phyloP scores from a whole-genome alignment of 495 filamentous ascomycete genomes.

The Lichenothelia convexa region DNA sequence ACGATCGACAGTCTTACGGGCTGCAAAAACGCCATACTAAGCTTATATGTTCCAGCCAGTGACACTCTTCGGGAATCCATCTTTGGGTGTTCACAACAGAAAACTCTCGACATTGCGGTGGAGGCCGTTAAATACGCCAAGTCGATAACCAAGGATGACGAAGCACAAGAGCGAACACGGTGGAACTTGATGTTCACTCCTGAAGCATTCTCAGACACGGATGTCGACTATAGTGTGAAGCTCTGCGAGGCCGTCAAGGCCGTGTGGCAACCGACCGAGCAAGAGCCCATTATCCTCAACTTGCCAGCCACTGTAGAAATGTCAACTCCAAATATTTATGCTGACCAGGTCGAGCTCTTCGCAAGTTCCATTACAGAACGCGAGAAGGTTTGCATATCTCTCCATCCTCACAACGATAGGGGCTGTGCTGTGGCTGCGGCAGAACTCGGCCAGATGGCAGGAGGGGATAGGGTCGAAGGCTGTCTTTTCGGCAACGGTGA shows the following conservation, averaged over 20 bases:
- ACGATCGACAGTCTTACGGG: slow-evolving; percentile 83
- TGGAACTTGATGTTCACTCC: slow-evolving; percentile 95
- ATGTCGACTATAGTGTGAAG: slow-evolving; percentile 62
- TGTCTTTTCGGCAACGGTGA: slow-evolving; percentile 94
- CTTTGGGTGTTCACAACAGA: slow-evolving; percentile 67
- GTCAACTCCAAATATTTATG: slow-evolving; percentile 89
- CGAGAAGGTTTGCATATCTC: slow-evolving; percentile 62
- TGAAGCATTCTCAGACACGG: slow-evolving; percentile 87
- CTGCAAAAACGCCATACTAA: slow-evolving; percentile 86
- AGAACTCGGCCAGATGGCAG: slow-evolving; percentile 93
- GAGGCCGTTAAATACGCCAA: slow-evolving; percentile 72
- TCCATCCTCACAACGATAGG: slow-evolving; percentile 90
- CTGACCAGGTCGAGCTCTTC: slow-evolving; percentile 95
- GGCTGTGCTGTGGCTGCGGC: slow-evolving; percentile 79
- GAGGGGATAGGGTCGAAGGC: slow-evolving; percentile 85
- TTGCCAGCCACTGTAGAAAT: slow-evolving; percentile 93
- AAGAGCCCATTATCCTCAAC: slow-evolving; percentile 92
- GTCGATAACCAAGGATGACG: slow-evolving; percentile 89
- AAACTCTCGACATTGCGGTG: slow-evolving; percentile 69
- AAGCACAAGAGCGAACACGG: slow-evolving; percentile 60
- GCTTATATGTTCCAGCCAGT: slow-evolving; percentile 91
- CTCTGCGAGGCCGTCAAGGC: slow-evolving; percentile 90
- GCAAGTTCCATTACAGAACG: slow-evolving; percentile 59
- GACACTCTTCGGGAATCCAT: slow-evolving; percentile 80
- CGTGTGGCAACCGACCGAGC: slow-evolving; percentile 72